These are phyloP conservation scores for Trichoderma atrobrunneum DNA, from an alignment of 2,329 filamentous ascomycete species.

Conservation along the genomic window DNA sequence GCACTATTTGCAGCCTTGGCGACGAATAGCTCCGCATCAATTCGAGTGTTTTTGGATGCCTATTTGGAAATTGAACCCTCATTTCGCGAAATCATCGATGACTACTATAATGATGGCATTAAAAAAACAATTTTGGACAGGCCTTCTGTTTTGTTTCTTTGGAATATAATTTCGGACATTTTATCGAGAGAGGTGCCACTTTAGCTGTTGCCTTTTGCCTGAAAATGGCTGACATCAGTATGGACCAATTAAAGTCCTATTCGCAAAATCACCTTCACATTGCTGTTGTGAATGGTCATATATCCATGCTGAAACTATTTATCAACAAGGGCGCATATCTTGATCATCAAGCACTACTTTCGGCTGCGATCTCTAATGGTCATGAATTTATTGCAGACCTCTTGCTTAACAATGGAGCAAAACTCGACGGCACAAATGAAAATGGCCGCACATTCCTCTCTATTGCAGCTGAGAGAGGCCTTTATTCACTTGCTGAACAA, in stretches of 20 bases:
- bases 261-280: too few species aligned
- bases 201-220: not conserved
- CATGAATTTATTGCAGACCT: not conserved
- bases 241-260: not conserved
- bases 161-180: not conserved
- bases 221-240: too few species aligned
- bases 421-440: rapidly evolving
- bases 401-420: not conserved
- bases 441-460: not conserved
- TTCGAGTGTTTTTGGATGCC: not conserved
- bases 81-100: not conserved
- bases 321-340: not conserved
- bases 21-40: not conserved
- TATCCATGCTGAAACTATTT: not conserved
- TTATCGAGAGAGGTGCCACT: not conserved
- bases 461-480: not conserved
- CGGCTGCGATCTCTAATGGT: not conserved
- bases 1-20: not conserved
- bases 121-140: not conserved
- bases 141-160: too few species aligned
- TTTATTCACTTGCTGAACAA: not conserved
- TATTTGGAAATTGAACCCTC: not conserved
- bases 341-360: not conserved
- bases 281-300: not conserved
- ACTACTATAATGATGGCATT: not conserved